Conservation (phyloP, 2,329 filamentous ascomycete genomes). For the Microdochium nivale region DNA sequence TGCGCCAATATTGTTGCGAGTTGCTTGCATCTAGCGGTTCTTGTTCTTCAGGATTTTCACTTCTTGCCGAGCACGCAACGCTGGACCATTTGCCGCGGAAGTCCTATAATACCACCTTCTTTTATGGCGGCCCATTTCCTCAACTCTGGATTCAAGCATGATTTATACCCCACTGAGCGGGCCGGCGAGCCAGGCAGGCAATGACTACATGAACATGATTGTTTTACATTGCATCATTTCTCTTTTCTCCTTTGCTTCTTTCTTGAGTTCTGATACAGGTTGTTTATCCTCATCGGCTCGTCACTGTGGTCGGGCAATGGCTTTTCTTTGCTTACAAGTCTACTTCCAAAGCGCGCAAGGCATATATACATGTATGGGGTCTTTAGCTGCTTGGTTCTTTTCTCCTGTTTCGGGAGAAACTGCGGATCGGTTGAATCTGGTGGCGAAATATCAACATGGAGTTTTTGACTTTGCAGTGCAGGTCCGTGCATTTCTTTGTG, state of each 20-base stretch:
- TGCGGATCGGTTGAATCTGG: too few relatives aligned
- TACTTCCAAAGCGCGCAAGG: too few relatives aligned
- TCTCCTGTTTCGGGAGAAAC: too few relatives aligned
- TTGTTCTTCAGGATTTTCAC: neutral
- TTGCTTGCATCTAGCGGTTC: neutral
- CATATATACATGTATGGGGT: too few relatives aligned
- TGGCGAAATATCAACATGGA: too few relatives aligned
- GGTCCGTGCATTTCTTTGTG: too few relatives aligned
- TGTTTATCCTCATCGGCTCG: neutral
- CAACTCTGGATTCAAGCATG: neutral
- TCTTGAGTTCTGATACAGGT: neutral
- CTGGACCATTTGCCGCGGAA: neutral
- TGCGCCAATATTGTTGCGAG: neutral
- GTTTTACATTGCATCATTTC: neutral
- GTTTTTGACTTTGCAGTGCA: too few relatives aligned
- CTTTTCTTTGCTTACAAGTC: neutral
- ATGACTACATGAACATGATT: neutral
- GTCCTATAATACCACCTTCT: neutral
- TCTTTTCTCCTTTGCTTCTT: neutral
- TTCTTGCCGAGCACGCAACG: neutral
- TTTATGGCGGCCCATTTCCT: neutral
- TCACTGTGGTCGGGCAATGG: neutral
- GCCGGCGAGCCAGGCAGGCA: neutral
- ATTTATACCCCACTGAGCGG: neutral
- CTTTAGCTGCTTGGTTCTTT: too few relatives aligned